Conservation (phyloP, 164 flowering plant species). For the Berberis vulgaris region DNA sequence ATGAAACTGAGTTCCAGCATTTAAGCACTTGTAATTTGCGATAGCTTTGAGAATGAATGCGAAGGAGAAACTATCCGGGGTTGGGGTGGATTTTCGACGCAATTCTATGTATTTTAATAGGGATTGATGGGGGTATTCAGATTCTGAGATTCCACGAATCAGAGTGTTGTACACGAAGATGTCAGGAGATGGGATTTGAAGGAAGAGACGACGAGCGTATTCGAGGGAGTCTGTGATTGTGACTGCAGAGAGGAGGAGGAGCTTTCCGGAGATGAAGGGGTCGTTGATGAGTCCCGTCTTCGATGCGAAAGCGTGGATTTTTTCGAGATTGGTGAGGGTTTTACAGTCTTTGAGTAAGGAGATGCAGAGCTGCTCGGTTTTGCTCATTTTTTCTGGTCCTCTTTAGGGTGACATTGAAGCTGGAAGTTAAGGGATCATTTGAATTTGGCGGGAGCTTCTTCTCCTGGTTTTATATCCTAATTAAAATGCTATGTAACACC, state of each 20-base stretch:
- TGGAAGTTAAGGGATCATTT: too few species aligned
- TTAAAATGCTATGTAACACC: too few species aligned
- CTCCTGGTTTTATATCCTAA: too few species aligned
- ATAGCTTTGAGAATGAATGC: constrained; percentile 52
- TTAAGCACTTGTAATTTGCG: constrained; percentile 28
- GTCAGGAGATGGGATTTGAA: constrained; percentile 34
- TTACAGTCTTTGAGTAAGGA: constrained; percentile 35
- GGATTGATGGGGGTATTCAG: constrained; percentile 26
- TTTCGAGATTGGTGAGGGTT: constrained; percentile 29
- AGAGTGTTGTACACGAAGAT: constrained; percentile 61
- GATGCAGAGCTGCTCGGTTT: constrained; percentile 20
- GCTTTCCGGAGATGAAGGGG: constrained; percentile 41
- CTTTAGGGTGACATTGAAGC: too few species aligned
- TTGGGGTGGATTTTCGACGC: constrained; percentile 15
- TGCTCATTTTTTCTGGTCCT: constrained; percentile 7
- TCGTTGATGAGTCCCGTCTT: constrained; percentile 33
- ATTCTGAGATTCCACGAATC: constrained; percentile 49
- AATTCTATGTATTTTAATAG: constrained; percentile 27
- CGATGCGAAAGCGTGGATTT: constrained; percentile 33
- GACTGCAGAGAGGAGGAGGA: constrained; percentile 39
- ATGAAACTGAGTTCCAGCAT: constrained; percentile 42
- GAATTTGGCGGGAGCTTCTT: too few species aligned
- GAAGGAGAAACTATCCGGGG: constrained; percentile 51
- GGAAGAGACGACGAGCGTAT: constrained; percentile 36
- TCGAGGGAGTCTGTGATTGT: constrained; percentile 30